Evolutionary conservation across 306 rosid species (phyloP).

Genomic region (Astragalus membranaceus): DNA sequence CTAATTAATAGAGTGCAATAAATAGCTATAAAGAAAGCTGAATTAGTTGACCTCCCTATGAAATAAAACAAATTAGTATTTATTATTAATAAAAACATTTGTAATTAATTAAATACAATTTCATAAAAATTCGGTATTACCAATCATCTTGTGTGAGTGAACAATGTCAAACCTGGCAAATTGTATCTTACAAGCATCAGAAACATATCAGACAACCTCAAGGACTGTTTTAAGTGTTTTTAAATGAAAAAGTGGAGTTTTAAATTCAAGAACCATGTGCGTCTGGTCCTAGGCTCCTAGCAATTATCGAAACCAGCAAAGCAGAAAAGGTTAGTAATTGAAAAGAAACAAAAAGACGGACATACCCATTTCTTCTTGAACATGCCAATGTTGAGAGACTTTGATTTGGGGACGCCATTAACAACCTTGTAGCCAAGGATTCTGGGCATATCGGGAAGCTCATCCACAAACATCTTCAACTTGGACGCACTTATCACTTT

Average conservation of each 20-base stretch:
- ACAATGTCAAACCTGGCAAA: no score
- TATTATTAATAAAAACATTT: no score
- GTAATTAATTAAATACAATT: no score
- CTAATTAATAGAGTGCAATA: neutral
- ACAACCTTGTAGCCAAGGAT: constrained; percentile 32
- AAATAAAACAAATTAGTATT: neutral
- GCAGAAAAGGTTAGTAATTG: neutral
- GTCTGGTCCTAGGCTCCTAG: neutral
- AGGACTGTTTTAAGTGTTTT: neutral
- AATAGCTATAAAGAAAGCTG: neutral
- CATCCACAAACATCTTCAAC: constrained; percentile 63
- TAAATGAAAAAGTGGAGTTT: no score
- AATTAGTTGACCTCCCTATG: neutral
- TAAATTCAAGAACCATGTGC: neutral
- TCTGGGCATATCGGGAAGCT: constrained; percentile 56
- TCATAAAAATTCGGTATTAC: no score
- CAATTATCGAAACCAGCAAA: constrained; percentile 1
- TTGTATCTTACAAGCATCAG: no score
- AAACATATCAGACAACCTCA: neutral
- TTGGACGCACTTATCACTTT: constrained; percentile 27
- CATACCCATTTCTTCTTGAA: constrained; percentile 70
- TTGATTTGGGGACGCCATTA: constrained; percentile 45
- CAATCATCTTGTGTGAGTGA: no score
- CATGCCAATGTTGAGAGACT: constrained; percentile 60
- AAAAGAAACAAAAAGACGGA: neutral